A percentile compares a stretch with the other conserved stretches of the same genome.
phyloP scores from a whole-genome alignment of 441 rosid species.

The Heliophila coronopifolia region DNA sequence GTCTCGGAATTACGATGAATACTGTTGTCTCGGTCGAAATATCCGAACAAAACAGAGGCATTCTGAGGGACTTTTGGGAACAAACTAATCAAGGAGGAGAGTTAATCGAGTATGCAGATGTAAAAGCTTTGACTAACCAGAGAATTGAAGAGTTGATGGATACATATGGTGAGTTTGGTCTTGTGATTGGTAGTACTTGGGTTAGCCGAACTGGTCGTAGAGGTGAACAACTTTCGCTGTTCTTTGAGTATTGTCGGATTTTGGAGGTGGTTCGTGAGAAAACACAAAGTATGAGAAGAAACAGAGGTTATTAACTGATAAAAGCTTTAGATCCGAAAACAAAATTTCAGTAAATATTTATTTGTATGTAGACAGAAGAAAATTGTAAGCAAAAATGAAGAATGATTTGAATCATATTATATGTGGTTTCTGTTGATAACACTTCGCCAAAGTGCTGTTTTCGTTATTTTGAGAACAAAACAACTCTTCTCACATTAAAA shows the following conservation, averaged over 20 bases:
- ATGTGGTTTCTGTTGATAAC: no score
- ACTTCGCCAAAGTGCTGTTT: no score
- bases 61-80: slow-evolving; percentile 70
- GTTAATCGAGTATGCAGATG: slow-evolving; percentile 43
- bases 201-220: slow-evolving; percentile 63
- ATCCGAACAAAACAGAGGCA: slow-evolving; percentile 51
- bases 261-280: slow-evolving; percentile 43
- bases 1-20: slow-evolving; percentile 60
- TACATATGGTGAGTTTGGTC: slow-evolving; percentile 66
- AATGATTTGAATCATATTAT: no score
- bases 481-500: no score
- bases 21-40: slow-evolving; percentile 70
- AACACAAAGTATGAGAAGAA: slow-evolving; percentile 9
- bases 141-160: slow-evolving; percentile 45
- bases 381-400: no score
- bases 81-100: slow-evolving; percentile 73
- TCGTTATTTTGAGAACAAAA: no score
- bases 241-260: slow-evolving; percentile 64
- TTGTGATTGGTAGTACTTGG: slow-evolving; percentile 70
- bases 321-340: no score
- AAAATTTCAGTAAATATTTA: no score
- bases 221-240: slow-evolving; percentile 68
- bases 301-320: no score
- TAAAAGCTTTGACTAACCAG: slow-evolving; percentile 39
- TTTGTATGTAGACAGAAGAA: no score